Evolutionary conservation across 2,329 filamentous ascomycete species (phyloP).

Genomic region (Aspergillus sp.): DNA sequence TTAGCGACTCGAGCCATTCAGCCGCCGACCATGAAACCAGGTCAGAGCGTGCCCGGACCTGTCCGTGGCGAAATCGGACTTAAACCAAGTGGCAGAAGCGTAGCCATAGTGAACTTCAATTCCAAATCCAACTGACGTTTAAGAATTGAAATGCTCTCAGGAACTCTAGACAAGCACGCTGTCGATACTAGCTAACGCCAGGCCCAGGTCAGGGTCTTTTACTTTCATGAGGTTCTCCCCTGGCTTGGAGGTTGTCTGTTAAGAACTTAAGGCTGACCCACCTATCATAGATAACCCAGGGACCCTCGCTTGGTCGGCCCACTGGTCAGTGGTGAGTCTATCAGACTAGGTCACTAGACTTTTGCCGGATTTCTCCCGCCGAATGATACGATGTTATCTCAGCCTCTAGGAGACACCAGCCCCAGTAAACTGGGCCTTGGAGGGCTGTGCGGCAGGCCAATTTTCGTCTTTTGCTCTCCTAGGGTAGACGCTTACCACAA

Average conservation of each 20-base stretch:
- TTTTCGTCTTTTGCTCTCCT: not conserved
- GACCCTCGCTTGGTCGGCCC: not conserved
- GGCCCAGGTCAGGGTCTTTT: not conserved
- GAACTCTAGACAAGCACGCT: not conserved
- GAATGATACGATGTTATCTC: not conserved
- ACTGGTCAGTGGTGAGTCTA: not conserved
- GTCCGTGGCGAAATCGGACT: not conserved
- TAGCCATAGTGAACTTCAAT: not conserved
- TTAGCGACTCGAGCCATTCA: constrained; percentile 4
- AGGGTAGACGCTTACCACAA: not conserved
- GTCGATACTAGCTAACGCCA: not conserved
- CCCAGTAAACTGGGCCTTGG: not conserved
- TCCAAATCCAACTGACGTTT: not conserved
- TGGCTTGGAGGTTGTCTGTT: not conserved
- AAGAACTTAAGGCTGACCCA: not conserved
- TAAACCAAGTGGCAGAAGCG: not conserved
- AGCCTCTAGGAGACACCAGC: not conserved
- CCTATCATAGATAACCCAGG: not conserved
- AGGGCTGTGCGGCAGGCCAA: not conserved
- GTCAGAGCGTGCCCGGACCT: not conserved
- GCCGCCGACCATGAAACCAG: not conserved
- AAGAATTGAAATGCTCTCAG: not conserved
- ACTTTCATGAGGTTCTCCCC: constrained; percentile 1
- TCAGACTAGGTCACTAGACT: not conserved
- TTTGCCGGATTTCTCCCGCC: not conserved